These are phyloP conservation scores for Fraxinus nigra DNA, from an alignment of 305 asterid genomes.

Conservation along the genomic window DNA sequence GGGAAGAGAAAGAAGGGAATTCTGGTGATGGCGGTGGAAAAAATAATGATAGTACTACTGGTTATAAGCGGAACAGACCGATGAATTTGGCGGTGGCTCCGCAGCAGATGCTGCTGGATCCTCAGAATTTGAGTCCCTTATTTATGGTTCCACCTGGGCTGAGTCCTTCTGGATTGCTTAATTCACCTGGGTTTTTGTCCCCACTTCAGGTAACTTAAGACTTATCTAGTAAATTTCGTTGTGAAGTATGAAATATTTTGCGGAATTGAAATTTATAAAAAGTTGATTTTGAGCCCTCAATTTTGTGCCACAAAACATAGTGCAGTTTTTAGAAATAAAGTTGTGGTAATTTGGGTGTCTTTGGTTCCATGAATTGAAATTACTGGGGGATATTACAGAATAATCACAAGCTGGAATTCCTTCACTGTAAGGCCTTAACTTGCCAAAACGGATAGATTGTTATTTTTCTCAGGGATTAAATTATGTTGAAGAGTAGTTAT, in stretches of 20 bases:
- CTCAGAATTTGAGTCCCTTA: conserved; percentile 48
- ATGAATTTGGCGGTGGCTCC: conserved; percentile 62
- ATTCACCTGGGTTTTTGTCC: conserved; percentile 75
- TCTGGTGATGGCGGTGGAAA: conserved; percentile 27
- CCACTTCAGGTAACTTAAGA: conserved; percentile 77
- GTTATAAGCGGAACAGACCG: conserved; percentile 69
- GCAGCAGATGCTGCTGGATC: conserved; percentile 36
- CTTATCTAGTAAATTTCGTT: neutral
- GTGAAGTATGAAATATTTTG: neutral
- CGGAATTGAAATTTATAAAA: neutral
- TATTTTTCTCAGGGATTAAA: neutral
- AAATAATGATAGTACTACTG: conserved; percentile 31
- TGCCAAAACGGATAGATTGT: neutral
- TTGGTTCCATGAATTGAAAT: neutral
- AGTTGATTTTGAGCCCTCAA: neutral
- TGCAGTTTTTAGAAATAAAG: neutral
- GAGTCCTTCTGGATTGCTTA: conserved; percentile 76
- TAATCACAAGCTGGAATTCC: neutral
- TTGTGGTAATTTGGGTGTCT: neutral
- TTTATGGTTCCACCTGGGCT: conserved; percentile 66
- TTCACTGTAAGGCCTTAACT: neutral
- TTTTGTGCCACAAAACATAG: neutral
- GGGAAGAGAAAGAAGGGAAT: conserved; percentile 11
- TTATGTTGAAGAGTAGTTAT: neutral
- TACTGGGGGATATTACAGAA: neutral